Percentiles rank a stretch among this genome's conserved stretches.
phyloP scores from a whole-genome alignment of 1,284 basidiomycete genomes.

The Apiotrichum gamsii region DNA sequence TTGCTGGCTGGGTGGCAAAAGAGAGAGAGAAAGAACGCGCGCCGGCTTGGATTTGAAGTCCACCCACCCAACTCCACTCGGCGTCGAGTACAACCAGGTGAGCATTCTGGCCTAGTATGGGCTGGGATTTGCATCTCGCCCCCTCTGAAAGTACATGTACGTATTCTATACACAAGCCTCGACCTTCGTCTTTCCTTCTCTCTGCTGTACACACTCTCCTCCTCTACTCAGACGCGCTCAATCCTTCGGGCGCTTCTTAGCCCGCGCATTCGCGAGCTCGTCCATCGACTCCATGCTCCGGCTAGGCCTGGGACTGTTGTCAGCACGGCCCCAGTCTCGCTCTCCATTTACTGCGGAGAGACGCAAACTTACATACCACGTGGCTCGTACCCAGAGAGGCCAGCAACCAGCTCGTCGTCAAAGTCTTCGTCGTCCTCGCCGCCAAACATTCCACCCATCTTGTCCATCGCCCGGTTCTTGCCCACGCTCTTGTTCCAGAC shows the following conservation, averaged over 20 bases:
- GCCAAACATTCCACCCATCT: not conserved
- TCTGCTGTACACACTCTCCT: too few species aligned
- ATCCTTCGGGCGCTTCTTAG: conserved; percentile 10
- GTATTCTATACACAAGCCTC: too few species aligned
- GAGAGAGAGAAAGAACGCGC: too few species aligned
- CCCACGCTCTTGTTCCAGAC: not conserved
- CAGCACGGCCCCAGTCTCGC: not conserved
- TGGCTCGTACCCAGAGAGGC: not conserved
- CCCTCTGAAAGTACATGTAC: too few species aligned
- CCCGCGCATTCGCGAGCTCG: not conserved
- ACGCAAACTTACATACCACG: not conserved
- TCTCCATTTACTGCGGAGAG: not conserved
- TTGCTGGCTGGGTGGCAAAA: too few species aligned
- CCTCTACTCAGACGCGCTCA: too few species aligned
- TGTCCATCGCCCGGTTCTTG: not conserved
- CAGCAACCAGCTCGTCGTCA: not conserved
- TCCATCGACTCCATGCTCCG: conserved; percentile 8
- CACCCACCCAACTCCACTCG: too few species aligned
- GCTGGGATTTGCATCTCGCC: too few species aligned
- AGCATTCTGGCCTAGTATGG: too few species aligned
- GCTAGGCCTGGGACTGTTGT: conserved; percentile 4
- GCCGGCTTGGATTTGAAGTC: too few species aligned
- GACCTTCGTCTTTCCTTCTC: too few species aligned
- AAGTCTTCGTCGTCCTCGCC: conserved; percentile 1
- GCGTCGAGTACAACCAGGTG: too few species aligned